Evolutionary conservation across 2,329 filamentous ascomycete species (phyloP), one percentile per base, ranked within the genome.

Genomic region (Aspergillus terreus): DNA sequence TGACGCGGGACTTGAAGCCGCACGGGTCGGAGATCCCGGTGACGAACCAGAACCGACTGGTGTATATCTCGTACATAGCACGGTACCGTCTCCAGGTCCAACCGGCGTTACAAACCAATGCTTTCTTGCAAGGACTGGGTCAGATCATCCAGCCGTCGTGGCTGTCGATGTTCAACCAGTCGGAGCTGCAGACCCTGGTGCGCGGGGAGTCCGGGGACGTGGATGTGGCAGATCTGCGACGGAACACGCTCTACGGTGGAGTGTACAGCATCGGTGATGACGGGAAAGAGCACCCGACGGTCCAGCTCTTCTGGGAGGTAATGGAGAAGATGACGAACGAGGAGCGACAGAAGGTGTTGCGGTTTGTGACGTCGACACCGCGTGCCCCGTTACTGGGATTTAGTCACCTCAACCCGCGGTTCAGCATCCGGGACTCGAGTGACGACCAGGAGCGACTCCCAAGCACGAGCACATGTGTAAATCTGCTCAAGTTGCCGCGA

Each of bases 141-240:
- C 80, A 86, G 58, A 95, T 99, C 65, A 94, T 99, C 58, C 87
- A 92, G 52, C 92, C 92, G 0, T 83, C 84, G 3, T 99, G 94
- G 94, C 81, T 99, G 4, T 91, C 87, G 63, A 97, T 99, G 94
- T 99, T 99, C 78, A 99, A 99, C 70, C 92, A 96, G 69, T 84
- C 84, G 3, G 94, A 99, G 69, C 81, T 99, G 4, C 94, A 97
- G 72, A 94, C 90, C 1, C 84, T 99, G 5, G 88, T 99, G 14
- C 90, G 91, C 48, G 94, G 94, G 41, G 91, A 95, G 61, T 86
- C 85, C 25, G 86, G 86, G 9, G 85, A 89, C 55, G 95, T 99
- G 52, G 87, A 96, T 63, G 81, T 99, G 33, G 83, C 87, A 25
- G 94, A 99, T 68, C 79, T 97, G 38, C 84, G 92, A 21, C 78